Evolutionary conservation across 345 rosid species (phyloP).

Genomic region (Erucastrum elatum): DNA sequence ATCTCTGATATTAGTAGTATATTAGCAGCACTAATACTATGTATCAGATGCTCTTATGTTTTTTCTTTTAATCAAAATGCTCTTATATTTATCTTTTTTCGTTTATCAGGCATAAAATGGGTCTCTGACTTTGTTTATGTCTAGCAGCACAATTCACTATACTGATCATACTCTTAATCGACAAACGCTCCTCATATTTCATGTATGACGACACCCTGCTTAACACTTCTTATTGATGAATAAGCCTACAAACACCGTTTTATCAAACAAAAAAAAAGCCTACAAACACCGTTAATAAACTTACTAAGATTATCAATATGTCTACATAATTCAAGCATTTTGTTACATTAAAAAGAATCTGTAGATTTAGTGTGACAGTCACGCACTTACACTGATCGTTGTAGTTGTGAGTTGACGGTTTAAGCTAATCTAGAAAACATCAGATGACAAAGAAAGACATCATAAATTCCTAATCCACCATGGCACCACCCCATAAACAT

Average conservation of each 20-base stretch:
- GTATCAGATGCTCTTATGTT: background rate
- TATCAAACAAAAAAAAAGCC: too few species aligned
- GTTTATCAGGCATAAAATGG: background rate
- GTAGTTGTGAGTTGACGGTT: background rate
- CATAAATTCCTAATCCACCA: slow-evolving; percentile 13
- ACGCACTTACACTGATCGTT: too few species aligned
- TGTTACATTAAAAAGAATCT: background rate
- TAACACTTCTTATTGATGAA: background rate
- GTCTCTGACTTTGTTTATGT: background rate
- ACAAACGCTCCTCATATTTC: background rate
- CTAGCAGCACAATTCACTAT: background rate
- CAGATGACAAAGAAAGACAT: background rate
- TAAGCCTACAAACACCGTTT: background rate
- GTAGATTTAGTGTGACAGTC: background rate
- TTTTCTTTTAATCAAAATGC: too few species aligned
- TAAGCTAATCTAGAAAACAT: background rate
- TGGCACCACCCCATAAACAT: background rate
- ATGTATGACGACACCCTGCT: background rate
- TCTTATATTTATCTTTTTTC: background rate
- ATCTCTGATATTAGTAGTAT: background rate
- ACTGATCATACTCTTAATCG: background rate
- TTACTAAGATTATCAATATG: background rate
- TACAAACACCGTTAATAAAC: background rate
- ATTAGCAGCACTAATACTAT: background rate
- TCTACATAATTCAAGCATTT: background rate